Percentiles rank a stretch among this genome's conserved stretches.
Conservation (phyloP, 768 basidiomycete species). For the Boletales sp. region DNA sequence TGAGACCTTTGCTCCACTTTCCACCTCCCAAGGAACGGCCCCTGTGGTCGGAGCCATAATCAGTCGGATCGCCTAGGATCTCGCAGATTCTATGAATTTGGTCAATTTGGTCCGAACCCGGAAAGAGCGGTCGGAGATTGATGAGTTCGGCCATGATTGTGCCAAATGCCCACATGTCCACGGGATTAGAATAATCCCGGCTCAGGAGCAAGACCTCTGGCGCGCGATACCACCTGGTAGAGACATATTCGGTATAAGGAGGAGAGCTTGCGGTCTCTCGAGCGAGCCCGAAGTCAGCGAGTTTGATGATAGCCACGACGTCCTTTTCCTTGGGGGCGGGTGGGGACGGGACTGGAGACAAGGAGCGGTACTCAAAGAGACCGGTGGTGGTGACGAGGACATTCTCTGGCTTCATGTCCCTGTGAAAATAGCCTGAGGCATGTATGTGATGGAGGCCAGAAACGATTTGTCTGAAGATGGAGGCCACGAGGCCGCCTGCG, state of each 20-base stretch:
- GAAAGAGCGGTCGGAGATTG: conserved; percentile 93
- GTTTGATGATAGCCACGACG: conserved; percentile 94
- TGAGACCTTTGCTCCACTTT: conserved; percentile 79
- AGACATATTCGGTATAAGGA: conserved; percentile 98
- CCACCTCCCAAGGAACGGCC: conserved; percentile 81
- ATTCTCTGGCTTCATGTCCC: conserved; percentile 99
- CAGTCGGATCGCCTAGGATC: conserved; percentile 87
- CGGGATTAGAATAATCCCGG: conserved; percentile 91
- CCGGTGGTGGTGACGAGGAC: conserved; percentile 98
- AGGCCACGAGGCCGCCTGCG: conserved; percentile 94
- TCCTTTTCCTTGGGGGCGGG: conserved; percentile 80
- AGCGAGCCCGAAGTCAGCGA: conserved; percentile 97
- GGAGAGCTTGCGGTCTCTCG: conserved; percentile 83
- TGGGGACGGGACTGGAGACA: conserved; percentile 64
- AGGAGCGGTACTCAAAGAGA: conserved; percentile 83
- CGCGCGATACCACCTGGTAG: conserved; percentile 99
- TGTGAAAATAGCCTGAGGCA: conserved; percentile 90
- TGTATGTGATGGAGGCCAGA: conserved; percentile 93
- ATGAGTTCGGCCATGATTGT: conserved; percentile 97
- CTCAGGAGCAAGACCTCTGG: conserved; percentile 93
- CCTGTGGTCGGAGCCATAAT: conserved; percentile 74
- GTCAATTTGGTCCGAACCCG: conserved; percentile 88
- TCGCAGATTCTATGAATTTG: conserved; percentile 90
- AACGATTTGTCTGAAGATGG: conserved; percentile 91
- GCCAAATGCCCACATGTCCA: conserved; percentile 99